Conservation (phyloP, 768 basidiomycete species). For the Ephemerocybe angulata region DNA sequence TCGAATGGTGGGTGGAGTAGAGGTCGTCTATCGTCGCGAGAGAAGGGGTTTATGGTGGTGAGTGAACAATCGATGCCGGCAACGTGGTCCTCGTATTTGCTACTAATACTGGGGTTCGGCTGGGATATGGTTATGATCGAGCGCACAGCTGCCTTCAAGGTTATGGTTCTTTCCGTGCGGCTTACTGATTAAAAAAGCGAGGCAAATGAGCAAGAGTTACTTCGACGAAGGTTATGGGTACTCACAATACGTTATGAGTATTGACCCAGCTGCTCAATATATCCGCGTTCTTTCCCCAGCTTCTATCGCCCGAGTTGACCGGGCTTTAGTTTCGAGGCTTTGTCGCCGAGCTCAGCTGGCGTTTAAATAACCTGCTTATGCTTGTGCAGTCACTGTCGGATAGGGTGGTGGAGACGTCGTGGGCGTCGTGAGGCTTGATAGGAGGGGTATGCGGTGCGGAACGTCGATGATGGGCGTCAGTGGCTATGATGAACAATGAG, state of each 20-base stretch:
- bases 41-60: not conserved
- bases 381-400: no score
- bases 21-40: not conserved
- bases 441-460: no score
- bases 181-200: not conserved
- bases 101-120: not conserved
- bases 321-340: not conserved
- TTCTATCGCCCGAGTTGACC: not conserved
- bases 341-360: no score
- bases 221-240: not conserved
- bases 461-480: no score
- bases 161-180: not conserved
- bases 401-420: no score
- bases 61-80: not conserved
- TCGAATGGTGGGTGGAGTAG: not conserved
- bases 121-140: not conserved
- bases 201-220: slow-evolving; percentile 3
- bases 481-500: no score
- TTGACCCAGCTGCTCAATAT: no score
- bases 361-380: no score
- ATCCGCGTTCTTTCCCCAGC: not conserved
- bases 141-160: not conserved
- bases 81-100: not conserved
- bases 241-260: not conserved
- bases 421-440: no score